Evolutionary conservation across 192 early-diverging fungal species (phyloP), one percentile per base, ranked within the genome.

Genomic region (Entomortierella chlamydospora): DNA sequence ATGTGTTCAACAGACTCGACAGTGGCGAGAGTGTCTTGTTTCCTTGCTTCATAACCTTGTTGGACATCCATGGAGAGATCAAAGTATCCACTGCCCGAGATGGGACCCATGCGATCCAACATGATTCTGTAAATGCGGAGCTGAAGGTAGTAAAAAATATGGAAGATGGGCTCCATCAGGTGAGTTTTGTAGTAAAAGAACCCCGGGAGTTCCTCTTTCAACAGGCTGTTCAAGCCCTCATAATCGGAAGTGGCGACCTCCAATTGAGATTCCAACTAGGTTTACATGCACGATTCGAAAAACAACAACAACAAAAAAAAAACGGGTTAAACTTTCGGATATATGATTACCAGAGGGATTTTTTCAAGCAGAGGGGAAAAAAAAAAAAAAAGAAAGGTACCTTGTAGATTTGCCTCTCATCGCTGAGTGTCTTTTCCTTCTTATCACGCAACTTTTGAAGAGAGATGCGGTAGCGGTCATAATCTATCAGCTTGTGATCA

Each of bases 401-500:
- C 84, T 92, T 91, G 68, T 86, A 87, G 23, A 90, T 84, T 37
- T 84, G 68, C 61, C 90, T 89, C 58, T 93, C 91, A 29, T 95
- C 92, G 42, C 68, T 84, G 31, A 91, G 70, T 0, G 87, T 86
- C 29, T 78, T 70, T 11, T 88, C 87, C 39, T 88, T 85, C 73
- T 93, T 93, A 31, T 85, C 90, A 53, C 89, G 83, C 25, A 95
- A 65, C 79, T 97, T 98, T 45, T 91, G 88, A 33, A 96, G 82
- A 20, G 83, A 82, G 33, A 86, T 83, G 12, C 89, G 78, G 81
- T 91, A 91, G 31, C 98, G 88, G 70, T 99, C 98, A 77, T 94
- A 98, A 81, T 99, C 98, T 11, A 97, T 68, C 41, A 95, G 81
- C 83, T 99, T 99, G 83, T 96, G 96, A 34, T 90, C 87, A 26